Evolutionary conservation across 1,284 basidiomycete genomes (phyloP), one percentile per base, ranked within the genome.

Genomic region (Ustilago shanxiensis): DNA sequence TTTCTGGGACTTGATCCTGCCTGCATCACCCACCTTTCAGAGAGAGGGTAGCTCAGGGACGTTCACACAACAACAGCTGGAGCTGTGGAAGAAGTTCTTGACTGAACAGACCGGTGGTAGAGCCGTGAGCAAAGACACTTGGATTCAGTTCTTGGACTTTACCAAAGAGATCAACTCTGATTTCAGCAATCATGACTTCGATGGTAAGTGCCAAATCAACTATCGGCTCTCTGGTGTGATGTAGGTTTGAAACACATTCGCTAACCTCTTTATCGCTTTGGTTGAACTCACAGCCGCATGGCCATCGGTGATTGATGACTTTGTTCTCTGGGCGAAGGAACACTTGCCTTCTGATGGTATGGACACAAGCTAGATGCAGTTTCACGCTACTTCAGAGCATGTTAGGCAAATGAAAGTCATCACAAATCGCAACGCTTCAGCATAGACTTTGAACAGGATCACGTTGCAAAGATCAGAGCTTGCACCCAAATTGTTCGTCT

Each of bases 101-200:
- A 88, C 87, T 45, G 88, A 90, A 82, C 91, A 90, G 80, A 91
- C 91, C 13, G 66, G 74, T 11, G 89, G 89, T 11, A 93, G 93
- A 85, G 94, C 94, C 4, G 89, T 98, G 39, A 95, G 93, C 87
- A 95, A 93, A 87, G 95, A 98, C 88, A 95, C 94, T 2, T 98
- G 95, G 95, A 88, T 89, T 58, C 93, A 85, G 64, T 93, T 95
- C 80, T 87, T 92, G 58, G 92, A 93, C 76, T 95, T 95, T 79
- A 88, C 95, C 47, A 90, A 92, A 74, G 90, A 91, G 56, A 93
- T 94, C 83, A 93, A 98, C 86, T 87, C 89, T 26, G 89, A 90
- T 60, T 95, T 96, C 86, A 88, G 89, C 86, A 91, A 91, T 71
- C 93, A 97, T 84, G 94, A 96, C 86, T 89, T 90, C 82, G 93